Evolutionary conservation across 345 rosid genomes (phyloP).

Genomic region (Gossypium ekmanianum): DNA sequence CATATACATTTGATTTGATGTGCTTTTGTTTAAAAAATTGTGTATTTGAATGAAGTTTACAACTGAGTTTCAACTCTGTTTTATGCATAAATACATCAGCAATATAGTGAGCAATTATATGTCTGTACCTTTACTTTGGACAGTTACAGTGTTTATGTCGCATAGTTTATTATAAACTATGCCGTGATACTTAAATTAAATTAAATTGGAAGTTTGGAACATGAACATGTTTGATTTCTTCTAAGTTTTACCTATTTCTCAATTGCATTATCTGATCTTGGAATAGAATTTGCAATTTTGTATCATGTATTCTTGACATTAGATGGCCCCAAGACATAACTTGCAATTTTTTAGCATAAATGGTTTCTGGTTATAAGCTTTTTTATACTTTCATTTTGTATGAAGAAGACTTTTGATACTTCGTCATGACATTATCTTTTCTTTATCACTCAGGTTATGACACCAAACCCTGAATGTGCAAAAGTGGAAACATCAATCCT

Average conservation of each 20-base stretch:
- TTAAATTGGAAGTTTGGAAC: not conserved
- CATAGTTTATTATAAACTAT: not conserved
- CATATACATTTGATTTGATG: not conserved
- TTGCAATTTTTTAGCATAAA: not conserved
- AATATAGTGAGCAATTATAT: not conserved
- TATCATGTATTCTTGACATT: not conserved
- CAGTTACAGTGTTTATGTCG: not conserved
- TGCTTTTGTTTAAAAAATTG: not conserved
- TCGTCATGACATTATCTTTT: not conserved
- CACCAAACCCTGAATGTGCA: conserved; percentile 85
- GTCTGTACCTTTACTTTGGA: not conserved
- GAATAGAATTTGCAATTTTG: not conserved
- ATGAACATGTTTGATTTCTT: not conserved
- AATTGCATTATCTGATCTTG: not conserved
- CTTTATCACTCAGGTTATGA: conserved; percentile 64
- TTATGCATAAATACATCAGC: not conserved
- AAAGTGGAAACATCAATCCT: conserved; percentile 76
- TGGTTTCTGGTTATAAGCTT: conserved; percentile 1
- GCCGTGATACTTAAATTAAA: not conserved
- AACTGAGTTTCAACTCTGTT: not conserved
- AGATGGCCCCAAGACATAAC: not conserved
- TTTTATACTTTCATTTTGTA: not conserved
- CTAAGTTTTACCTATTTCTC: not conserved
- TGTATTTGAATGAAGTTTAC: not conserved
- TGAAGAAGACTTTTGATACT: not conserved